These are phyloP conservation scores for Aspergillus sp. DNA, from an alignment of 2,329 filamentous ascomycete genomes.

Conservation along the genomic window DNA sequence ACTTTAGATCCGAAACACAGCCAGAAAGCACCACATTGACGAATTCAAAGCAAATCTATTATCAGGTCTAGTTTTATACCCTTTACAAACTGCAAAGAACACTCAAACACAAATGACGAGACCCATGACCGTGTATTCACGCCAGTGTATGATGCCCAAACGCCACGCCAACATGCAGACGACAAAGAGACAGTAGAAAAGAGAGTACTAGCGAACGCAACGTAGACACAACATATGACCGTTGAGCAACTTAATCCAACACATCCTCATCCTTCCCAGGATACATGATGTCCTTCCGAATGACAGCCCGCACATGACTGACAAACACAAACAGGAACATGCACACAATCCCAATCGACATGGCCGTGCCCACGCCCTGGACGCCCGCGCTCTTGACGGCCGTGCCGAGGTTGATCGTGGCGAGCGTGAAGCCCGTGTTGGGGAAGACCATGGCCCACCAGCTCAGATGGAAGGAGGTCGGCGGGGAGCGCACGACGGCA, in stretches of 20 bases:
- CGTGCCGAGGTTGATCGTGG: slow-evolving; percentile 58
- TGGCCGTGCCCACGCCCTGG: slow-evolving; percentile 54
- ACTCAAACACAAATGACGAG: neutral
- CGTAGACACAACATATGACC: neutral
- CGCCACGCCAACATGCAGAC: neutral
- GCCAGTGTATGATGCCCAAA: slow-evolving; percentile 1
- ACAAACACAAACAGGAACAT: slow-evolving; percentile 56
- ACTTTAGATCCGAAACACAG: too few relatives aligned
- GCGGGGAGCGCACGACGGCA: slow-evolving; percentile 43
- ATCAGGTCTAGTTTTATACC: neutral
- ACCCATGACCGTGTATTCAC: neutral
- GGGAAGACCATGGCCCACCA: slow-evolving; percentile 69
- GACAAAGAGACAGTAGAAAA: neutral
- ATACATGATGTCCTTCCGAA: slow-evolving; percentile 54
- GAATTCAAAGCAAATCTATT: neutral
- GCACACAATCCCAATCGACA: slow-evolving; percentile 55
- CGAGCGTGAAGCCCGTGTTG: slow-evolving; percentile 62
- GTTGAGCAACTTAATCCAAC: slow-evolving; percentile 20
- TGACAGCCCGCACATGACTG: slow-evolving; percentile 52
- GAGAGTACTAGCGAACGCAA: neutral
- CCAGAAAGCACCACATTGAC: too few relatives aligned
- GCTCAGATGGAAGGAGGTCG: slow-evolving; percentile 50
- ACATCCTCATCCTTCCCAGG: slow-evolving; percentile 62
- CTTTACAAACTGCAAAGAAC: neutral
- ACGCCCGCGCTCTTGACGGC: slow-evolving; percentile 53